Percentiles rank a stretch among this genome's conserved stretches.
Conservation (phyloP, 345 rosid genomes). For the Eucalyptus paniculata region DNA sequence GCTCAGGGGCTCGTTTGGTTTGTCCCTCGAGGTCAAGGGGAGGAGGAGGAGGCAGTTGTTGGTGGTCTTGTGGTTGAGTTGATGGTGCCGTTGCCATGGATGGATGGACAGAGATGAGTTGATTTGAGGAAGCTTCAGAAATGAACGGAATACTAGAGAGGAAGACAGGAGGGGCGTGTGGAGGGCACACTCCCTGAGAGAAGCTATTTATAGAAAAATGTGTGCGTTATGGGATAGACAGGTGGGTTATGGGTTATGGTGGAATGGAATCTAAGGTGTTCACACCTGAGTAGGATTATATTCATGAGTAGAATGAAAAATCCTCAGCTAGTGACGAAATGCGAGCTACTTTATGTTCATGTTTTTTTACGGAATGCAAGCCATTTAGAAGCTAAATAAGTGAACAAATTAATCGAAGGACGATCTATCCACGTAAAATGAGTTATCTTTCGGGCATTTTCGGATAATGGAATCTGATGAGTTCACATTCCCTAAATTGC, state of each 20-base stretch:
- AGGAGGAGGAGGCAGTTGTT: neutral
- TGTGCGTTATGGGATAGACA: neutral
- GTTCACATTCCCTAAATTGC: neutral
- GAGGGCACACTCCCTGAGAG: neutral
- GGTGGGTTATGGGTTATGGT: neutral
- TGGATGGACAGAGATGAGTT: neutral
- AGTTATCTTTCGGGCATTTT: neutral
- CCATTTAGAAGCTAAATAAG: neutral
- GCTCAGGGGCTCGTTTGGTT: neutral
- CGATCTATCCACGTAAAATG: neutral
- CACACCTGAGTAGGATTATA: neutral
- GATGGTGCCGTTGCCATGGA: neutral
- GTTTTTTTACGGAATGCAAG: neutral
- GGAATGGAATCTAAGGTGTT: neutral
- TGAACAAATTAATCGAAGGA: neutral
- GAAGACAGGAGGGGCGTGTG: neutral
- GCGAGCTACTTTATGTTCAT: neutral
- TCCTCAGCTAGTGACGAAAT: neutral
- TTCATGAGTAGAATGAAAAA: neutral
- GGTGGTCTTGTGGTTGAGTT: neutral
- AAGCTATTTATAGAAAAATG: neutral
- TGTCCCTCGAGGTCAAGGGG: neutral
- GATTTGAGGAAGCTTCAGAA: neutral
- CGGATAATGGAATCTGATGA: neutral
- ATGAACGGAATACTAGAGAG: neutral